phyloP scores from a whole-genome alignment of 441 rosid species.

The Heliophila coronopifolia region DNA sequence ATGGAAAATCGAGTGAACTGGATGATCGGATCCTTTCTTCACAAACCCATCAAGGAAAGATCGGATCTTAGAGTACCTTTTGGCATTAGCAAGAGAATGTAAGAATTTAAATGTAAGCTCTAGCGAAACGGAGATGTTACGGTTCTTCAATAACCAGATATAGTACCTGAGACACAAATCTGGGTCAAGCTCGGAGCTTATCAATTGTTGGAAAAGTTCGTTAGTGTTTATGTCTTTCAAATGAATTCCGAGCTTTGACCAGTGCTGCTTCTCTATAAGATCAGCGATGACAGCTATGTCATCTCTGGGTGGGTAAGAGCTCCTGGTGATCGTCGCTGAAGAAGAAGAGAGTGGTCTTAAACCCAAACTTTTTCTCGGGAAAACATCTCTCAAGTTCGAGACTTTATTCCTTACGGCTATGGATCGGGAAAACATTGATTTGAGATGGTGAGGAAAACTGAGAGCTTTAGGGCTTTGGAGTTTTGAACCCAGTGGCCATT shows the following conservation, averaged over 20 bases:
- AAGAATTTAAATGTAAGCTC: constrained; percentile 39
- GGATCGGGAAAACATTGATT: constrained; percentile 17
- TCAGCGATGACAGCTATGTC: constrained; percentile 25
- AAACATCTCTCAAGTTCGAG: not conserved
- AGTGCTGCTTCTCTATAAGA: constrained; percentile 54
- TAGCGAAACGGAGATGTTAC: constrained; percentile 32
- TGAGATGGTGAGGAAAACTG: constrained; percentile 4
- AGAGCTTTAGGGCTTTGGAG: not conserved
- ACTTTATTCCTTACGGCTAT: not conserved
- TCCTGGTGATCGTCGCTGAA: not conserved
- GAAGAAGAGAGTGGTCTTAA: constrained; percentile 2
- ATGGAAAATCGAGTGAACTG: constrained; percentile 52
- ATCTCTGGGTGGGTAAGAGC: not conserved
- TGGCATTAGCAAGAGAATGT: constrained; percentile 41
- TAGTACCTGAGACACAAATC: constrained; percentile 46
- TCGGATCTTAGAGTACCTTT: constrained; percentile 47
- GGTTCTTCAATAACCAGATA: constrained; percentile 46
- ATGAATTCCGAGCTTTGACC: constrained; percentile 45
- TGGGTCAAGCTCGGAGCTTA: constrained; percentile 50
- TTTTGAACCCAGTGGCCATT: not conserved
- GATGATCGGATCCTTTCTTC: constrained; percentile 26
- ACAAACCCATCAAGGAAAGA: constrained; percentile 61
- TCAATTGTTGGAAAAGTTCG: constrained; percentile 35
- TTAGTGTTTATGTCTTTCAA: constrained; percentile 32
- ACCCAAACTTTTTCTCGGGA: not conserved